These are phyloP conservation scores for Colletotrichum musae DNA, from an alignment of 2,329 filamentous ascomycete genomes.

Conservation along the genomic window DNA sequence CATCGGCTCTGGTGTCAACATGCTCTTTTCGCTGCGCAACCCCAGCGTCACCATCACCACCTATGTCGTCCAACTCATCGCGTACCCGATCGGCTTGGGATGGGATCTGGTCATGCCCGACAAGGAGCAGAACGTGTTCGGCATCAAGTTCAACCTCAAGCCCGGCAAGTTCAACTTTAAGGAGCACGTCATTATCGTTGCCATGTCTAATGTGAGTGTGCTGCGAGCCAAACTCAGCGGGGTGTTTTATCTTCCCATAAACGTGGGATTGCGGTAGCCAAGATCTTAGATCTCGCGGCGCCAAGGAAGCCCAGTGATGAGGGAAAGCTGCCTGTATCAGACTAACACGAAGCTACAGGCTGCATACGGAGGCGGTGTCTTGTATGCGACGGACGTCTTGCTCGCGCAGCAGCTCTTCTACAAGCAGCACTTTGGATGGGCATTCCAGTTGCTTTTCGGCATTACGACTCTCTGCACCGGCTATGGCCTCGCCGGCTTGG, in stretches of 20 bases:
- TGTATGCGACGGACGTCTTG: slow-evolving; percentile 61
- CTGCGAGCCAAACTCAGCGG: background rate
- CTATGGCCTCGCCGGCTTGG: slow-evolving; percentile 74
- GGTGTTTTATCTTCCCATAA: background rate
- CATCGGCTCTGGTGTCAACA: slow-evolving; percentile 73
- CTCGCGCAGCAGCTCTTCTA: slow-evolving; percentile 63
- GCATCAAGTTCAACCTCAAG: slow-evolving; percentile 69
- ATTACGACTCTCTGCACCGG: slow-evolving; percentile 75
- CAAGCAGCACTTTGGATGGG: slow-evolving; percentile 67
- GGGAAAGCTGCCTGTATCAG: background rate
- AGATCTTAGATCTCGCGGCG: slow-evolving; percentile 5
- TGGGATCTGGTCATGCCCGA: slow-evolving; percentile 71
- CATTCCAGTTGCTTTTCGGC: slow-evolving; percentile 71
- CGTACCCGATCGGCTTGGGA: slow-evolving; percentile 70
- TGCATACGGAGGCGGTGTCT: slow-evolving; percentile 69
- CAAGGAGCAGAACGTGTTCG: slow-evolving; percentile 64
- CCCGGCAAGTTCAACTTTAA: slow-evolving; percentile 74
- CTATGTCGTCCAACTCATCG: slow-evolving; percentile 74
- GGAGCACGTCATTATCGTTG: slow-evolving; percentile 73
- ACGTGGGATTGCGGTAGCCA: slow-evolving; percentile 11
- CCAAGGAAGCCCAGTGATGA: background rate
- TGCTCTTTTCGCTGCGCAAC: slow-evolving; percentile 72
- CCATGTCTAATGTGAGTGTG: slow-evolving; percentile 74
- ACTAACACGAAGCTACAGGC: slow-evolving; percentile 55
- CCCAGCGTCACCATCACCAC: slow-evolving; percentile 73